These are phyloP conservation scores for Passiflora organensis DNA, from an alignment of 345 rosid species.

Conservation along the genomic window DNA sequence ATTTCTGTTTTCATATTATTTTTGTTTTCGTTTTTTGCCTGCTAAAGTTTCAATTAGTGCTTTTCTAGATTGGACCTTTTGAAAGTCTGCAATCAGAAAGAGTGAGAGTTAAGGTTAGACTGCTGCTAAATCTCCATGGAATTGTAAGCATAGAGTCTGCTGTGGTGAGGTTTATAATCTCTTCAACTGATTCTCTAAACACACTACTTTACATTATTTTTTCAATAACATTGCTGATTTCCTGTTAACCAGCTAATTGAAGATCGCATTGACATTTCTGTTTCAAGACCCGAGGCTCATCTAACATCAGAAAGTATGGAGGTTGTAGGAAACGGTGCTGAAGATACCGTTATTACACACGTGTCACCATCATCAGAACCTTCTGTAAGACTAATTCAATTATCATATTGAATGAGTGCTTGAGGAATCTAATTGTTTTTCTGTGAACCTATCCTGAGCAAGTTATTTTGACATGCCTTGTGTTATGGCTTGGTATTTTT, in stretches of 20 bases:
- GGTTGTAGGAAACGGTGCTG: background rate
- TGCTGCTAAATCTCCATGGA: conserved; percentile 71
- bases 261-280: background rate
- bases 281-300: background rate
- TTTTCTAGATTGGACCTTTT: conserved; percentile 77
- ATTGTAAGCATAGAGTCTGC: conserved; percentile 70
- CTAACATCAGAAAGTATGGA: background rate
- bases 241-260: background rate
- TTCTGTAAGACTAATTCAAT: background rate
- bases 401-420: background rate
- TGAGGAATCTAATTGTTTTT: background rate
- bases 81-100: conserved; percentile 53
- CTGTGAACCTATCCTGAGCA: background rate
- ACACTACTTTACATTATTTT: background rate
- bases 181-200: background rate
- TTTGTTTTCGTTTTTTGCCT: background rate
- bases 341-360: background rate
- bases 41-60: background rate
- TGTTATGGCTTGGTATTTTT: too few relatives aligned
- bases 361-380: background rate
- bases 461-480: too few relatives aligned
- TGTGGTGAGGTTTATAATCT: conserved; percentile 41
- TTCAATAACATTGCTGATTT: background rate
- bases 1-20: too few relatives aligned
- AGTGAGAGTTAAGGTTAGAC: conserved; percentile 74